phyloP scores from a whole-genome alignment of 75 land plant genomes.

The Larix kaempferi region DNA sequence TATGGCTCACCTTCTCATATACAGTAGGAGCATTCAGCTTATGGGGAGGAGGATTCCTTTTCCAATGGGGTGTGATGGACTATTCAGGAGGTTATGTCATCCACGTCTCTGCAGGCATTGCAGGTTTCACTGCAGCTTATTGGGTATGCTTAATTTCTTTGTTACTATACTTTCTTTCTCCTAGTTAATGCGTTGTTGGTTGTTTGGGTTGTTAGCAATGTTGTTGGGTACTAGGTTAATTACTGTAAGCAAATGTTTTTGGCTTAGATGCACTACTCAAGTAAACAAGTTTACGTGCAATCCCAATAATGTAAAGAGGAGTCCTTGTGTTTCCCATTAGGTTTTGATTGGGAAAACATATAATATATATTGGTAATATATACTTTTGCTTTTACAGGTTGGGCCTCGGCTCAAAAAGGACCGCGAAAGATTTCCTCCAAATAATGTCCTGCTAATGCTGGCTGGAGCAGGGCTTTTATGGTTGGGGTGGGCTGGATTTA shows the following conservation, averaged over 20 bases:
- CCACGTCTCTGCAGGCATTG: constrained; percentile 22
- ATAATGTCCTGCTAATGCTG: constrained; percentile 64
- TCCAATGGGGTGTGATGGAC: constrained; percentile 34
- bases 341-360: no score
- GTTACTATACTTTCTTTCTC: no score
- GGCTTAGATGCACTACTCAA: no score
- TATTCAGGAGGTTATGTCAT: constrained; percentile 36
- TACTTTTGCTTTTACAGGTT: constrained; percentile 31
- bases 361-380: no score
- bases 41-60: constrained; percentile 41
- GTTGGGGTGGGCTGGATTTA: constrained; percentile 93
- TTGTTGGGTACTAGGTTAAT: no score
- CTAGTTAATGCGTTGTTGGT: no score
- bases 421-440: constrained; percentile 71
- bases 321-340: no score
- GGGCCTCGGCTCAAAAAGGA: constrained; percentile 66
- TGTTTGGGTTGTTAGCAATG: no score
- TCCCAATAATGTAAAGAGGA: no score
- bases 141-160: background rate
- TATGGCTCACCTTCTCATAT: constrained; percentile 49
- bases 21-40: constrained; percentile 34
- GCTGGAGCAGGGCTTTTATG: constrained; percentile 81
- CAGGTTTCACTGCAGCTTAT: constrained; percentile 15
- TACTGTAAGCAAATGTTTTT: no score
- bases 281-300: no score